A percentile compares a stretch with the other conserved stretches of the same genome.
Conservation (phyloP, 306 rosid genomes). For the Pachyrhizus erosus region DNA sequence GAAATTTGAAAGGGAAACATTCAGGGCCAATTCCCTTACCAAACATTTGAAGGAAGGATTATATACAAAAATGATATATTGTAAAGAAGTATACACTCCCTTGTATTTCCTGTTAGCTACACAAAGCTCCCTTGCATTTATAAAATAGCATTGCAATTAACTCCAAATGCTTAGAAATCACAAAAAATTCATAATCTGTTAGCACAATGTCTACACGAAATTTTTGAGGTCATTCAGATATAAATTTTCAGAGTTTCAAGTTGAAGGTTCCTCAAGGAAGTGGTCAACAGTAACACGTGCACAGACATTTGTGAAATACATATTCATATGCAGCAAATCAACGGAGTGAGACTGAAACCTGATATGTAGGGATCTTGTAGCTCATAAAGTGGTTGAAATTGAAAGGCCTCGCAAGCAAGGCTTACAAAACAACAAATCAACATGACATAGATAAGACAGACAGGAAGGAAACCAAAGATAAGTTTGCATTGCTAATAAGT, state of each 20-base stretch:
- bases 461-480: background rate
- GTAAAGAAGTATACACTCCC: background rate
- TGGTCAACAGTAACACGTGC: too few species aligned
- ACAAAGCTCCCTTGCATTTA: slow-evolving; percentile 4
- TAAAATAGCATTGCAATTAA: background rate
- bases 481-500: background rate
- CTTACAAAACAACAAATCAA: slow-evolving; percentile 9
- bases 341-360: background rate
- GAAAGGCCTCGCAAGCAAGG: background rate
- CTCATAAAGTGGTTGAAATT: slow-evolving; percentile 16
- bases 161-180: background rate
- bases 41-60: slow-evolving; percentile 24
- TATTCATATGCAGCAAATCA: background rate
- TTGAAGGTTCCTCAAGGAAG: background rate
- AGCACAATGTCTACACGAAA: background rate
- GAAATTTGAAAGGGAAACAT: slow-evolving; percentile 25
- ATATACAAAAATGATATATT: background rate
- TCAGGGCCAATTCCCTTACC: background rate
- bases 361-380: background rate
- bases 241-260: slow-evolving; percentile 6
- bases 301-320: too few species aligned
- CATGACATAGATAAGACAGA: background rate
- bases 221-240: slow-evolving; percentile 2
- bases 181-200: background rate
- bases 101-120: slow-evolving; percentile 12